phyloP scores from a whole-genome alignment of 306 rosid species.

The Begonia masoniana region DNA sequence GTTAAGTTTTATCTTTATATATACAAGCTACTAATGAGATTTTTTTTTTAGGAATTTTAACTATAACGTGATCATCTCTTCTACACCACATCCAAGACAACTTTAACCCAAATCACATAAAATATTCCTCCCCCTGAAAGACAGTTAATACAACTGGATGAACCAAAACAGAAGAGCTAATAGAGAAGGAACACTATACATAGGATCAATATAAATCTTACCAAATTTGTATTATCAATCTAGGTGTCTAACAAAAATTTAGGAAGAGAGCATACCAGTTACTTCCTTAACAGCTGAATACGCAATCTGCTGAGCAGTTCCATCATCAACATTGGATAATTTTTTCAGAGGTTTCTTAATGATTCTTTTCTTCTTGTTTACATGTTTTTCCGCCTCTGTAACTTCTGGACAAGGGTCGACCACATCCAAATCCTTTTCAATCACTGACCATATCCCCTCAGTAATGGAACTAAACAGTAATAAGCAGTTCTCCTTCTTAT shows the following conservation, averaged over 20 bases:
- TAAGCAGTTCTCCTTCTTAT: conserved; percentile 47
- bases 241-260: background rate
- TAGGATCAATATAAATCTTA: too few relatives aligned
- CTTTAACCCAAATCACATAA: too few relatives aligned
- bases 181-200: too few relatives aligned
- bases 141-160: too few relatives aligned
- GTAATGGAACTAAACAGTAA: conserved; percentile 42
- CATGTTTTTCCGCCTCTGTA: conserved; percentile 13
- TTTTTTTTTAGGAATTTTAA: too few relatives aligned
- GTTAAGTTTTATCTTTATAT: too few relatives aligned
- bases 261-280: conserved; percentile 31
- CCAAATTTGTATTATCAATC: background rate
- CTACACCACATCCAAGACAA: too few relatives aligned
- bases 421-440: conserved; percentile 40
- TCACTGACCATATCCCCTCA: conserved; percentile 59
- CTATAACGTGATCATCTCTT: too few relatives aligned
- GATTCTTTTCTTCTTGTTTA: conserved; percentile 32
- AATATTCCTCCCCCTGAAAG: too few relatives aligned
- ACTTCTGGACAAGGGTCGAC: conserved; percentile 26
- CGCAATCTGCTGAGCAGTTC: conserved; percentile 40
- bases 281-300: conserved; percentile 61
- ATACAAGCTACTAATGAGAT: too few relatives aligned
- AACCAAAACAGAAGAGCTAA: too few relatives aligned
- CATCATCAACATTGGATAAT: conserved; percentile 24
- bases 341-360: conserved; percentile 31